phyloP scores from a whole-genome alignment of 2,329 filamentous ascomycete species.

The Apiospora phragmitis region DNA sequence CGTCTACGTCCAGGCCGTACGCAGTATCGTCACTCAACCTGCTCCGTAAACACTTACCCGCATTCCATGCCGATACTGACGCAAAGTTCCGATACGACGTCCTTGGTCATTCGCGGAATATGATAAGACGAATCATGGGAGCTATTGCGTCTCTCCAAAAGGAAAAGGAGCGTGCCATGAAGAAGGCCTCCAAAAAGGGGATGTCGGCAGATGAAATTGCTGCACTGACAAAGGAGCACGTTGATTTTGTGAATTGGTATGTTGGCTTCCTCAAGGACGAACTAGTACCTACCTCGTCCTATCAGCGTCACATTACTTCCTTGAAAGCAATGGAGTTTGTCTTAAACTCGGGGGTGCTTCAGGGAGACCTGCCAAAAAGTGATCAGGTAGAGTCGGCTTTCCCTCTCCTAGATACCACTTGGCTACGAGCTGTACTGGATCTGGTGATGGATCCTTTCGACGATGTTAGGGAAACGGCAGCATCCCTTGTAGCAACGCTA shows the following conservation, averaged over 20 bases:
- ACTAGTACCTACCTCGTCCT: conserved; percentile 78
- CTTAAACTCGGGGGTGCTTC: conserved; percentile 50
- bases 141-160: conserved; percentile 57
- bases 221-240: conserved; percentile 46
- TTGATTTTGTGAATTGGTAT: conserved; percentile 74
- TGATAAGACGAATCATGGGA: conserved; percentile 74
- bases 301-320: conserved; percentile 83
- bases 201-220: conserved; percentile 2
- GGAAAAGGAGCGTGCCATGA: conserved; percentile 34
- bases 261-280: conserved; percentile 70
- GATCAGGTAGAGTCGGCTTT: conserved; percentile 40
- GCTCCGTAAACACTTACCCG: conserved; percentile 64
- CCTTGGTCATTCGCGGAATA: conserved; percentile 70
- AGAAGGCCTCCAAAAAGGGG: conserved; percentile 27
- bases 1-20: conserved; percentile 73
- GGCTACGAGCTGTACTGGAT: conserved; percentile 70
- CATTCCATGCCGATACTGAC: conserved; percentile 81
- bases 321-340: conserved; percentile 70
- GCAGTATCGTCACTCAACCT: conserved; percentile 60
- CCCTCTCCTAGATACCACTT: conserved; percentile 46
- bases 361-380: conserved; percentile 56
- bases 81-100: conserved; percentile 84
- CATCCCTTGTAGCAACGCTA: conserved; percentile 52
- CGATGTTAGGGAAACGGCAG: conserved; percentile 71
- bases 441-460: conserved; percentile 89